Conservation (phyloP, 306 rosid species). For the Gynostemma pentaphyllum region DNA sequence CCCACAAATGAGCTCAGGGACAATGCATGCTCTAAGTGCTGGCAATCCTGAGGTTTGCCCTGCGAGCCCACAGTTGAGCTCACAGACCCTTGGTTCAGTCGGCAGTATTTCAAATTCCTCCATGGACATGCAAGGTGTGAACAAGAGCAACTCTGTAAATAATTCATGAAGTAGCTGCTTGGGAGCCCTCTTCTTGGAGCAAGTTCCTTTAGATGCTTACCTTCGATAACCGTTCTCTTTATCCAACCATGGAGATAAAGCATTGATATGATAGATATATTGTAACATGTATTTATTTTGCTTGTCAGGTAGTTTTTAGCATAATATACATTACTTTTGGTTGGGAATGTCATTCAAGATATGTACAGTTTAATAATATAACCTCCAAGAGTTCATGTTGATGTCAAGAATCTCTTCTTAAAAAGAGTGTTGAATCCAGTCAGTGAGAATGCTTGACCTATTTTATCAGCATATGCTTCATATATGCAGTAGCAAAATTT, state of each 20-base stretch:
- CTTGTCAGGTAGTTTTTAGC: neutral
- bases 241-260: neutral
- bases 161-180: conserved; percentile 30
- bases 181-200: neutral
- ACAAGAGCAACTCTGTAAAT: conserved; percentile 67
- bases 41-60: conserved; percentile 93
- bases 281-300: neutral
- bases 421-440: too few relatives aligned
- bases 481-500: too few relatives aligned
- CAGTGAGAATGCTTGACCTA: too few relatives aligned
- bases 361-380: neutral
- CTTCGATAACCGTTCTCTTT: neutral
- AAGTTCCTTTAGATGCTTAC: neutral
- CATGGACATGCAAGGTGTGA: conserved; percentile 90
- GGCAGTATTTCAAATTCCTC: conserved; percentile 61
- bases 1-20: conserved; percentile 85
- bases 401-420: neutral
- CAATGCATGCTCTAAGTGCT: conserved; percentile 68
- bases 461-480: too few relatives aligned
- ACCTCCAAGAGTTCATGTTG: neutral
- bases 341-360: neutral
- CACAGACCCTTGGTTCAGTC: conserved; percentile 86
- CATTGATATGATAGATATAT: neutral
- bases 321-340: too few relatives aligned
- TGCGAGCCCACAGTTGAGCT: conserved; percentile 91